Evolutionary conservation across 2,329 filamentous ascomycete genomes (phyloP), one percentile per base, ranked within the genome.

Genomic region (Penicillium sp.): DNA sequence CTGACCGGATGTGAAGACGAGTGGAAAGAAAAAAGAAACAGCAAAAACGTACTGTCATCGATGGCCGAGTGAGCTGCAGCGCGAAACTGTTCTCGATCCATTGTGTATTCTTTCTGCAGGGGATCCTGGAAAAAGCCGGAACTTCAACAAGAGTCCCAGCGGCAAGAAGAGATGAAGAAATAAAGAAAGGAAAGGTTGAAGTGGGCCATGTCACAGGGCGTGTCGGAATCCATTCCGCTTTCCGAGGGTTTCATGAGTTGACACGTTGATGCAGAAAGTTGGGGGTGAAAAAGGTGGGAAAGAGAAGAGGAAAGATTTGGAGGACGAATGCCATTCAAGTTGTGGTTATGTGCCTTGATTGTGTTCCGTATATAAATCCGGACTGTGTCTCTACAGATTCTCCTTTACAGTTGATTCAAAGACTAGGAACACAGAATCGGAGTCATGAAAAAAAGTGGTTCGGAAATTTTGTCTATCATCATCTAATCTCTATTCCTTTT

Each of bases 81-180:
- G 56, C 83, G 80, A 71, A 95, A 96, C 62, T 92, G 81, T 48
- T 84, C 75, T 25, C 84, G 83, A 65, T 95, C 83, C 91, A 95
- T 95, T 15, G 42, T 23, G 28, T 3, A 23, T 12, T 12, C 8
- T 23, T 37, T 18, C 6, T 53, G 4, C 20, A 23, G 4, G 20
- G 20, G 20, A 23, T 23, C 20, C 15, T 18, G 15, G 15, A 18
- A 18, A 18, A 18, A 18, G 15, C 15, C 25, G 25, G 25, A 27
- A 27, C 8, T 3, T 9, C 7, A 9, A 28, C 29, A 31, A 31
- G 29, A 31, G 12, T n/a, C 20, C 20, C 20, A 23, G 20, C 20
- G 3, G 3, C 12, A 9, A 28, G 32, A 18, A 12, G 15, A 18
- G 15, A 8, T 33, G 6, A 35, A 35, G 8, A 35, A 18, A 35